These are phyloP conservation scores for Beauveria medogensis DNA, from an alignment of 2,329 filamentous ascomycete species.

Conservation along the genomic window DNA sequence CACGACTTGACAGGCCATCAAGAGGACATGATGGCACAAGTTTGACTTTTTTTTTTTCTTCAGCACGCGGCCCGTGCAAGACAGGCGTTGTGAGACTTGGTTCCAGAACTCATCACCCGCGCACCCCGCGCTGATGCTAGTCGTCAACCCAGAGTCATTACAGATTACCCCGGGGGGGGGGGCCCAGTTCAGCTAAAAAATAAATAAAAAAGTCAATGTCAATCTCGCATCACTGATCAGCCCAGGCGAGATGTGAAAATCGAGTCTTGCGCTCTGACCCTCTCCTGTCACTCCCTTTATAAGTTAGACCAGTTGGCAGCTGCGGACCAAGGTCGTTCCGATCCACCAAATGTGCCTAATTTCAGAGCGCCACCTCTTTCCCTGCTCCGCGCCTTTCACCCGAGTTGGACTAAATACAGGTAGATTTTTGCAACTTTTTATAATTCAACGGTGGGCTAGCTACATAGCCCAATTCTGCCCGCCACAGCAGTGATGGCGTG, in stretches of 20 bases:
- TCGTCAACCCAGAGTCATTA: too few relatives aligned
- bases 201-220: too few relatives aligned
- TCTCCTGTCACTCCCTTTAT: background rate
- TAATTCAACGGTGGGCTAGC: background rate
- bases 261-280: background rate
- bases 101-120: background rate
- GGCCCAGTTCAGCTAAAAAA: background rate
- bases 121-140: background rate
- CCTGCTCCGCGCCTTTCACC: background rate
- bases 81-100: background rate
- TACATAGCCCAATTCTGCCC: background rate
- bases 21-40: background rate
- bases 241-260: too few relatives aligned
- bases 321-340: background rate
- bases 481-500: background rate
- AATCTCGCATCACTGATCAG: background rate
- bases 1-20: too few relatives aligned
- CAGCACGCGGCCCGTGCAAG: conserved; percentile 2
- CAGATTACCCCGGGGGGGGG: background rate
- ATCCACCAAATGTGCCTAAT: conserved; percentile 2
- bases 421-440: background rate
- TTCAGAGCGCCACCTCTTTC: background rate
- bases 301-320: background rate
- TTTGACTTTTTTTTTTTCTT: background rate
- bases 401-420: background rate